phyloP scores from a whole-genome alignment of 179 eudicot species.

The Carnegiea gigantea region DNA sequence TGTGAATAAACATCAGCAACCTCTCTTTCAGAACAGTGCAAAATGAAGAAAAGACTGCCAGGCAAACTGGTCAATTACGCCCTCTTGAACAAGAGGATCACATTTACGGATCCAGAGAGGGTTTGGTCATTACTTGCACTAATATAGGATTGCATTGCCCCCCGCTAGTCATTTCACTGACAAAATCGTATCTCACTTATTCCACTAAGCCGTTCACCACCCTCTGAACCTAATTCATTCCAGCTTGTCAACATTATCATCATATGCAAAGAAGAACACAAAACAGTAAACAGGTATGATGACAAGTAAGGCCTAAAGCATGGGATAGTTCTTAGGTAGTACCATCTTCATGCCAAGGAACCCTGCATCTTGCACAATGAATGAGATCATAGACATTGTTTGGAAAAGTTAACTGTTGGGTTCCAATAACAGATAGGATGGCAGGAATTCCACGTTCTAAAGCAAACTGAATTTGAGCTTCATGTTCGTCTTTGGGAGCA shows the following conservation, averaged over 20 bases:
- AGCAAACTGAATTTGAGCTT: slow-evolving; percentile 99
- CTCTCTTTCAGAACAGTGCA: neutral
- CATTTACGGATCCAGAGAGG: too few relatives aligned
- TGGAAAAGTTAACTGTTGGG: slow-evolving; percentile 88
- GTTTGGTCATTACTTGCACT: neutral
- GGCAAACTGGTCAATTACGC: too few relatives aligned
- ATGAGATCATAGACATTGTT: slow-evolving; percentile 79
- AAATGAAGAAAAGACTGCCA: neutral
- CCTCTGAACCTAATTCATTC: neutral
- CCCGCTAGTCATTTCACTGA: neutral
- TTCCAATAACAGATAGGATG: slow-evolving; percentile 82
- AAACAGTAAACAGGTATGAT: neutral
- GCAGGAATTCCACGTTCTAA: slow-evolving; percentile 98
- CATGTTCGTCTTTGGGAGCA: slow-evolving; percentile 98
- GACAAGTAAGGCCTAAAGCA: neutral
- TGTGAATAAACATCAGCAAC: neutral
- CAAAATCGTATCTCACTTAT: too few relatives aligned
- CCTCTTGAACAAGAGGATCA: neutral
- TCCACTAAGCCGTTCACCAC: neutral
- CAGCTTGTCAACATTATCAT: neutral
- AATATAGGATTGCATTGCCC: neutral
- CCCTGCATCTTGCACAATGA: slow-evolving; percentile 98
- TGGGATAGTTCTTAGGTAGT: slow-evolving; percentile 13
- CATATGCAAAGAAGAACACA: neutral
- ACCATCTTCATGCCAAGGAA: slow-evolving; percentile 98